Evolutionary conservation across 2,329 filamentous ascomycete species (phyloP).

Genomic region (Thielaviopsis populi): DNA sequence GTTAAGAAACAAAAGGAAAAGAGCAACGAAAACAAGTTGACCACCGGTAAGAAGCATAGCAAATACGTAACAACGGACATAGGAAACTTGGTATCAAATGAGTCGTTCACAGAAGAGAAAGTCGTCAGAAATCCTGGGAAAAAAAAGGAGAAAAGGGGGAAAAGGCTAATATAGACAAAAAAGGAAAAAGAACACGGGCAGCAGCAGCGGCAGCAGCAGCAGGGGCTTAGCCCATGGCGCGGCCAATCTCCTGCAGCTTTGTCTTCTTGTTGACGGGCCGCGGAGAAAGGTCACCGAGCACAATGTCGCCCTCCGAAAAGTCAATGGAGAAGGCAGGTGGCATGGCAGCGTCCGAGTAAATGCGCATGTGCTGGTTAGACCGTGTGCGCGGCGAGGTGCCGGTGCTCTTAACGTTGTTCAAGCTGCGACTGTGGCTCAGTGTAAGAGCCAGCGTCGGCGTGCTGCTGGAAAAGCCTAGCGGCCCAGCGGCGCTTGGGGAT

Average conservation of each 20-base stretch:
- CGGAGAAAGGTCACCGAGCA: constrained; percentile 33
- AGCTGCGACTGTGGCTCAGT: constrained; percentile 10
- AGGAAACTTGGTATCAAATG: constrained; percentile 7
- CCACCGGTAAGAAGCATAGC: background rate
- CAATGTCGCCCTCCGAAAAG: constrained; percentile 31
- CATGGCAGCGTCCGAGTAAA: constrained; percentile 31
- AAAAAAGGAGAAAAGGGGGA: background rate
- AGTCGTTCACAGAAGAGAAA: background rate
- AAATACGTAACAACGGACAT: background rate
- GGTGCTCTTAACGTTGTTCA: constrained; percentile 12
- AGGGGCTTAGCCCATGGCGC: constrained; percentile 36
- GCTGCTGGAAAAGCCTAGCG: background rate
- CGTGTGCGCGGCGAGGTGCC: background rate
- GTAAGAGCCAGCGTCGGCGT: background rate
- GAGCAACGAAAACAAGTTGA: background rate
- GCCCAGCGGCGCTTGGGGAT: background rate
- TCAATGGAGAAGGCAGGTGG: constrained; percentile 28
- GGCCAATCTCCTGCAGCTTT: constrained; percentile 35
- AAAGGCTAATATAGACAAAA: background rate
- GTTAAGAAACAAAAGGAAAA: constrained; percentile 1
- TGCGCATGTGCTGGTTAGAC: constrained; percentile 24
- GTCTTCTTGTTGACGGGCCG: constrained; percentile 26
- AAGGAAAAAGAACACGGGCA: background rate
- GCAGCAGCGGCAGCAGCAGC: constrained; percentile 2
- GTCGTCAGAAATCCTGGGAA: background rate